Base-by-base conservation (phyloP, 2,329 filamentous ascomycete genomes). In the Penicillium sp. region DNA sequence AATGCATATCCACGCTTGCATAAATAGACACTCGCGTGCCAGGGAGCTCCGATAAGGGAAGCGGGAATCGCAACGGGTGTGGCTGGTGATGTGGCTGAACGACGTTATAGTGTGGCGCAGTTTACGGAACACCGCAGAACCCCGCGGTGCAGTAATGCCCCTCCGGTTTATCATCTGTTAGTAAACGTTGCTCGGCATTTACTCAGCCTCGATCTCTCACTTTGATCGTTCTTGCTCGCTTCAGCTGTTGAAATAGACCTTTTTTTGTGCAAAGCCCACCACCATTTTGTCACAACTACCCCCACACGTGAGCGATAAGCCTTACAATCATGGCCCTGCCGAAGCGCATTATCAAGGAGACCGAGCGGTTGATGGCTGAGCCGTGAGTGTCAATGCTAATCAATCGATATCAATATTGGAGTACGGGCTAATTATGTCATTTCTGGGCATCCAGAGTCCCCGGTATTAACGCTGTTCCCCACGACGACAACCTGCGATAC, bases 261-360 rank as follows among this genome's bases (percentile, higher is more conserved):
- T 3, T 27, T 7, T 18, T 5, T 27, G 12, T 8, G 11, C n/a
- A 26, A 25, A 6, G 1, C 4, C 1, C 1, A 22, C 41, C 33
- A 31, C 15, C 27, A 20, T 20, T n/a, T 43, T n/a, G 15, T 31
- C 15, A 12, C n/a, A 31, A 11, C 11, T 7, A 29, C 3, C 12
- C 12, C 9, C 27, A 35, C 27, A 53, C 49, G 22, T 46, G 58
- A 60, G 43, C 62, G 62, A 59, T 60, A 64, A 60, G 59, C 22
- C 31, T 55, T 58, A 53, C 57, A 55, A 65, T 64, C 57, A 76
- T 76, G 90, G 87, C 91, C 61, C 82, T 99, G 63, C 93, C 94
- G 29, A 99, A 99, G 82, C 85, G 94, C 72, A 99, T 99, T 71
- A 85, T 97, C 71, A 99, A 99, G 79, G 95, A 99, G 84, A 99